phyloP scores from a whole-genome alignment of 371 early-diverging fungal genomes.

The Agmasoma carcini region DNA sequence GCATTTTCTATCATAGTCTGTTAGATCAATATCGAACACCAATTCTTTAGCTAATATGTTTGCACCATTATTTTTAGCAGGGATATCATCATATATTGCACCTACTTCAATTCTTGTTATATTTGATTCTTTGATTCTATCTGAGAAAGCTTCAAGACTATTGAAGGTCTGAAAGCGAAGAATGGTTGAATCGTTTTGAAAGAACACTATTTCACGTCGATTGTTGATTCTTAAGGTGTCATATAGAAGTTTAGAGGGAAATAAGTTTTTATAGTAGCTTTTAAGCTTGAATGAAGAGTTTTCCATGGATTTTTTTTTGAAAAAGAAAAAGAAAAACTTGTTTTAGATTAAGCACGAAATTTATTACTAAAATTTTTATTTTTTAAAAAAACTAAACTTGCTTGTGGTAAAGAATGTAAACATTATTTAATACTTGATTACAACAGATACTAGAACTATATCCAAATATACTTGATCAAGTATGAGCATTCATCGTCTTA shows the following conservation, averaged over 20 bases:
- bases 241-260: slow-evolving; percentile 40
- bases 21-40: slow-evolving; percentile 99
- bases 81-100: slow-evolving; percentile 67
- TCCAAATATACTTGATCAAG: too few relatives aligned
- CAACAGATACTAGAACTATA: too few relatives aligned
- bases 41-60: slow-evolving; percentile 69
- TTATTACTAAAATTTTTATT: too few relatives aligned
- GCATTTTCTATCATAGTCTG: slow-evolving; percentile 87
- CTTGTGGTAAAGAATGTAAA: too few relatives aligned
- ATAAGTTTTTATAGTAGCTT: slow-evolving; percentile 41
- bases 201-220: slow-evolving; percentile 74
- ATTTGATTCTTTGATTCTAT: slow-evolving; percentile 59
- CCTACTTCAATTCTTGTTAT: slow-evolving; percentile 92
- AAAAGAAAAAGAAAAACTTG: too few relatives aligned
- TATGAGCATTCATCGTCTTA: too few relatives aligned
- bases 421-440: too few relatives aligned
- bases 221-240: slow-evolving; percentile 36
- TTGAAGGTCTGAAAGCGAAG: slow-evolving; percentile 72
- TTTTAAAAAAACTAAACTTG: too few relatives aligned
- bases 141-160: slow-evolving; percentile 59
- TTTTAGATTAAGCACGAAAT: too few relatives aligned
- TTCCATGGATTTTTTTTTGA: too few relatives aligned
- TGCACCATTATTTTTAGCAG: slow-evolving; percentile 59
- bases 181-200: slow-evolving; percentile 61
- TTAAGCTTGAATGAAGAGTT: too few relatives aligned